Evolutionary conservation across 2,329 filamentous ascomycete species (phyloP), one percentile per base, ranked within the genome.

Genomic region (Trichophaea hybrida): DNA sequence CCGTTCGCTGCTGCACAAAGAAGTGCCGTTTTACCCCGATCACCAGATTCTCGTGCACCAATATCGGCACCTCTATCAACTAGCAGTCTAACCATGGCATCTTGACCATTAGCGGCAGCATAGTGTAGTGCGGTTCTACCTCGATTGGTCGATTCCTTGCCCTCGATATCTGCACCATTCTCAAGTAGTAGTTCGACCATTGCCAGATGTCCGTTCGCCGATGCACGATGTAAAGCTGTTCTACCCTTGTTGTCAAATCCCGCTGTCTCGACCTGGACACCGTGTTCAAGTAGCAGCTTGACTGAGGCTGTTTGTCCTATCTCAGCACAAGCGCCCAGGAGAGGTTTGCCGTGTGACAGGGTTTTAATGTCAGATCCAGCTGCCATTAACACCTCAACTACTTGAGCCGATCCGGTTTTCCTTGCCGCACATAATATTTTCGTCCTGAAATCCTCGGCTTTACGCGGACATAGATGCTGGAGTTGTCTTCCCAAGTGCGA

Each of bases 61-160:
- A 24, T 24, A 24, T 24, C 24, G 24, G 50, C 38, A 12, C 38
- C 59, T 12, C 10, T 46, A 37, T 62, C 60, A 35, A 62, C 12
- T n/a, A 62, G 40, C 4, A 53, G 6, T 17, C 38, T 15, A 32
- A 57, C 58, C 32, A 59, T 34, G 12, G 38, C 52, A 17, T 50
- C 43, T 34, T 60, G 37, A 8, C 60, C 60, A 2, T 31, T 37
- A 6, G 40, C 6, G 4, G 58, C 58, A 4, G 60, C 60, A 8
- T 24, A 8, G 8, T 8, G n/a, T 31, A 64, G 43, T 34, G 24
- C 24, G 24, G 24, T 24, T 24, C 24, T 24, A 1, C 24, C 24
- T 24, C 24, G 24, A 24, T 24, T 24, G 24, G 24, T 24, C 3
- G 24, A 24, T 24, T 24, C 24, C 24, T 24, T 24, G 24, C 24